phyloP scores from a whole-genome alignment of 768 basidiomycete species.

The Xanthoconium purpureum region DNA sequence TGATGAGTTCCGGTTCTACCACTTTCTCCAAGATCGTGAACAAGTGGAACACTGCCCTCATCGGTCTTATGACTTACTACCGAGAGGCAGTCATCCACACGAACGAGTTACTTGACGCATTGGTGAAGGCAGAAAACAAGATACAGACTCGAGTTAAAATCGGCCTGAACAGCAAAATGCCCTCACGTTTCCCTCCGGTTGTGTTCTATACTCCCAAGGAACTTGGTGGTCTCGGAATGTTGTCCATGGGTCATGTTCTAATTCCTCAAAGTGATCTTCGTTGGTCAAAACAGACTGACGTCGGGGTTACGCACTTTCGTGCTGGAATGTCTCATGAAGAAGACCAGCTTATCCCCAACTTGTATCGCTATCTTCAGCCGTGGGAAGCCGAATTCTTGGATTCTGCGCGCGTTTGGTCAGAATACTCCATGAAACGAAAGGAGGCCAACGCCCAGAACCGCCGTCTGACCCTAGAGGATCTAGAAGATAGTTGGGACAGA shows the following conservation, averaged over 20 bases:
- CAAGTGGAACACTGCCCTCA: slow-evolving; percentile 96
- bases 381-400: slow-evolving; percentile 99
- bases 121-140: slow-evolving; percentile 99
- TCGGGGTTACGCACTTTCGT: slow-evolving; percentile 97
- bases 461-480: slow-evolving; percentile 92
- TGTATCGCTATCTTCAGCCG: slow-evolving; percentile 95
- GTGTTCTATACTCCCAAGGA: slow-evolving; percentile 98
- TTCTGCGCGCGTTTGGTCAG: slow-evolving; percentile 97
- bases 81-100: slow-evolving; percentile 98
- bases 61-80: slow-evolving; percentile 97
- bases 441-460: slow-evolving; percentile 99
- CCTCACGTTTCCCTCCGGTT: slow-evolving; percentile 95
- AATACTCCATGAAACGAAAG: slow-evolving; percentile 99
- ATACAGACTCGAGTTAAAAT: slow-evolving; percentile 99
- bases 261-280: slow-evolving; percentile 97
- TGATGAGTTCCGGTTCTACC: slow-evolving; percentile 98
- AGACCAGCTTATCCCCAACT: slow-evolving; percentile 92
- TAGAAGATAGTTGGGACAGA: slow-evolving; percentile 98
- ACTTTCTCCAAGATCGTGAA: slow-evolving; percentile 99
- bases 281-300: slow-evolving; percentile 98
- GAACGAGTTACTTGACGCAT: slow-evolving; percentile 89
- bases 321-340: slow-evolving; percentile 98
- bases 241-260: slow-evolving; percentile 98
- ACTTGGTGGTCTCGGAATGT: slow-evolving; percentile 96
- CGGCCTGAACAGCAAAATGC: slow-evolving; percentile 99